Percentiles rank a stretch among this genome's conserved stretches.
phyloP scores from a whole-genome alignment of 192 early-diverging fungal species.

The Piromyces sp. region DNA sequence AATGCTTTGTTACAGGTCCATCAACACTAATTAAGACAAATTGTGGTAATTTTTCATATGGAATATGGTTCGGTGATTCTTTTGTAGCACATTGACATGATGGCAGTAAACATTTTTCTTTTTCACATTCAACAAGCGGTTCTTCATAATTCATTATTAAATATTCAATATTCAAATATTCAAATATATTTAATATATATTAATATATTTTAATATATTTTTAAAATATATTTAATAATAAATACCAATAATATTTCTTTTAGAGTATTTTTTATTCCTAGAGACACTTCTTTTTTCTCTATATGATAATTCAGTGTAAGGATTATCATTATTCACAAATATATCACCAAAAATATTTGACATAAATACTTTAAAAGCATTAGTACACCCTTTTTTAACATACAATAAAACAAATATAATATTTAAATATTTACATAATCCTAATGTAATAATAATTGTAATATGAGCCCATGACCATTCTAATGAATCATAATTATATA shows the following conservation, averaged over 20 bases:
- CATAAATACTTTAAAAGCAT: not conserved
- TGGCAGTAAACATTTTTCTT: not conserved
- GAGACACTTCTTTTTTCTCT: not conserved
- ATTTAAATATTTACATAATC: not conserved
- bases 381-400: too few species aligned
- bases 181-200: too few species aligned
- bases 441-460: not conserved
- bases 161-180: too few species aligned
- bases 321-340: not conserved
- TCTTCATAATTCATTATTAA: too few species aligned
- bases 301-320: not conserved
- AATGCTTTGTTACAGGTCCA: not conserved
- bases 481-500: not conserved
- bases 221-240: not conserved
- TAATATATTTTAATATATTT: too few species aligned
- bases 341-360: not conserved
- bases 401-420: too few species aligned
- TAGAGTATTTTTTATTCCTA: not conserved
- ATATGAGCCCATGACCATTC: not conserved
- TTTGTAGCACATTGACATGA: not conserved
- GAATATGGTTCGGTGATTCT: not conserved
- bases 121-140: not conserved
- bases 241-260: not conserved
- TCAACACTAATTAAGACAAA: not conserved
- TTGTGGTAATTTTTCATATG: not conserved